phyloP scores from a whole-genome alignment of 192 early-diverging fungal genomes.

The Coemansia sp. region DNA sequence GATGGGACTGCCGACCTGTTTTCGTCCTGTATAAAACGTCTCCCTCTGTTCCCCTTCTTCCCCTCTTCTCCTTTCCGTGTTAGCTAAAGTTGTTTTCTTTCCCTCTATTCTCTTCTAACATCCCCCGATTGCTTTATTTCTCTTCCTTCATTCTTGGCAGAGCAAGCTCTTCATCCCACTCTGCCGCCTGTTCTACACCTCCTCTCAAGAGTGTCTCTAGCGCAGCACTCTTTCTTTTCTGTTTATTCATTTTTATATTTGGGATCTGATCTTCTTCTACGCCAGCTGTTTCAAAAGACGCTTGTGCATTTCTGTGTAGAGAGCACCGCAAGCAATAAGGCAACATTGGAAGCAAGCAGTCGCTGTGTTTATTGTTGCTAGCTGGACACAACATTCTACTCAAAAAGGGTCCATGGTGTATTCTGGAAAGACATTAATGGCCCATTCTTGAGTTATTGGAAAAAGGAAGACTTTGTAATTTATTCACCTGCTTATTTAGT shows the following conservation, averaged over 20 bases:
- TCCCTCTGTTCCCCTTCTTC: conserved; percentile 10
- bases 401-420: background rate
- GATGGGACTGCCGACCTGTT: conserved; percentile 3
- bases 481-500: background rate
- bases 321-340: background rate
- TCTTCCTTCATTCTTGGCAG: conserved; percentile 7
- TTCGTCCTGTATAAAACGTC: background rate
- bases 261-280: background rate
- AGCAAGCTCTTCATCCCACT: background rate
- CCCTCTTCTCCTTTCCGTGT: background rate
- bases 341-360: background rate
- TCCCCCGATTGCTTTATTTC: conserved; percentile 6
- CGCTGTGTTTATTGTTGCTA: background rate
- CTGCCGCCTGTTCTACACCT: background rate
- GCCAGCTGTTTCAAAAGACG: background rate
- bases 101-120: conserved; percentile 2
- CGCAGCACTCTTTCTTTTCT: background rate
- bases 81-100: background rate
- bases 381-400: background rate
- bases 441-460: background rate
- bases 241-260: background rate
- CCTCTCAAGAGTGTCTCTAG: background rate
- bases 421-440: conserved; percentile 3
- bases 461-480: conserved; percentile 9
- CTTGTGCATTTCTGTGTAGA: background rate